These are phyloP conservation scores for Daldinia decipiens DNA, from an alignment of 495 filamentous ascomycete species.

Conservation along the genomic window DNA sequence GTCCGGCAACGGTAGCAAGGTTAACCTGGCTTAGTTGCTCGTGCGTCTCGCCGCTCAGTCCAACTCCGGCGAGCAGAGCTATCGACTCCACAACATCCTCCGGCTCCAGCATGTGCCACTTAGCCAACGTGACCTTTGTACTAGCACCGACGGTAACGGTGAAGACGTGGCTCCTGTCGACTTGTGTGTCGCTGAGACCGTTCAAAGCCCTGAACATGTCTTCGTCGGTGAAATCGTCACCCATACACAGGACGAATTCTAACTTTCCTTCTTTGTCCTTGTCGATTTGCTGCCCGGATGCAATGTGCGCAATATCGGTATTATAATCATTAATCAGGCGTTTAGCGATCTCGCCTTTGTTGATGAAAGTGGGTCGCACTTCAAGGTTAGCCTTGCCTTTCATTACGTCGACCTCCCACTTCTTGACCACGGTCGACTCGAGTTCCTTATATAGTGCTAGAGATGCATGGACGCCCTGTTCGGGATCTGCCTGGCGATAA, in stretches of 20 bases:
- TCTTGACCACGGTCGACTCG: constrained; percentile 74
- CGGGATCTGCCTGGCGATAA: constrained; percentile 88
- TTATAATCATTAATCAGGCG: constrained; percentile 75
- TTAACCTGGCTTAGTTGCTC: constrained; percentile 58
- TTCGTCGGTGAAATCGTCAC: constrained; percentile 97
- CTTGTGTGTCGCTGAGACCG: constrained; percentile 61
- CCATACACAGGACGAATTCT: constrained; percentile 87
- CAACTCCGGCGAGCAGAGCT: constrained; percentile 70
- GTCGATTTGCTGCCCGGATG: constrained; percentile 5
- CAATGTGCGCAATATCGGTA: constrained; percentile 48
- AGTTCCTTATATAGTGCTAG: constrained; percentile 80
- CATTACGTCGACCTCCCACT: constrained; percentile 94
- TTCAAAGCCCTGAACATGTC: constrained; percentile 80
- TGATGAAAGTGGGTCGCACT: constrained; percentile 94
- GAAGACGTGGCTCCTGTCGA: constrained; percentile 72
- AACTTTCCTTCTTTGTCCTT: constrained; percentile 56
- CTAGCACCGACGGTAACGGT: constrained; percentile 88
- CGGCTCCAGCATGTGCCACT: constrained; percentile 87
- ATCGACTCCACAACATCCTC: constrained; percentile 85
- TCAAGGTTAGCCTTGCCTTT: constrained; percentile 94
- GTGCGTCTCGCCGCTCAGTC: constrained; percentile 56
- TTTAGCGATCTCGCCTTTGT: constrained; percentile 93
- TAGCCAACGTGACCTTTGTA: constrained; percentile 85
- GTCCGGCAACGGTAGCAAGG: constrained; percentile 55
- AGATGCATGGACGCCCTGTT: constrained; percentile 79